These are phyloP conservation scores for Candida golubevii DNA, from an alignment of 805 yeast genomes.

Conservation along the genomic window DNA sequence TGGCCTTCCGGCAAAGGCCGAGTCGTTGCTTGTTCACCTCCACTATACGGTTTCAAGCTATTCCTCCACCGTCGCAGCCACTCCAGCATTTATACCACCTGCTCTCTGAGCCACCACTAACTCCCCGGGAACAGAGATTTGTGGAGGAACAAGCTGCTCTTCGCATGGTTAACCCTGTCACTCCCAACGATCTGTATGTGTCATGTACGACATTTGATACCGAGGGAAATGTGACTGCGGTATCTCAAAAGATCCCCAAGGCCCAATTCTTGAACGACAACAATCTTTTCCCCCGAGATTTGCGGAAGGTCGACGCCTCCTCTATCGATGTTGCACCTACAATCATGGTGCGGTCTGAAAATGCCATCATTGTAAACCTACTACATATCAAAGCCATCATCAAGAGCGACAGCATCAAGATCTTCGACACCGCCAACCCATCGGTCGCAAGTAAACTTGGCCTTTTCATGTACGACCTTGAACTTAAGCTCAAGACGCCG, in stretches of 20 bases:
- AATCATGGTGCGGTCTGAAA: conserved; percentile 68
- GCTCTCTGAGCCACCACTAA: conserved; percentile 6
- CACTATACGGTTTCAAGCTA: neutral
- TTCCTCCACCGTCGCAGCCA: neutral
- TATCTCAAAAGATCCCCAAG: conserved; percentile 70
- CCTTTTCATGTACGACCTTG: conserved; percentile 79
- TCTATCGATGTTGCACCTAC: conserved; percentile 83
- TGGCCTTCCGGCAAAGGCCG: neutral
- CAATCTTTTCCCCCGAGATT: conserved; percentile 77
- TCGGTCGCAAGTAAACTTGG: conserved; percentile 70
- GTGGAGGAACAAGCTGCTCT: conserved; percentile 3
- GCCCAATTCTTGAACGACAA: conserved; percentile 66
- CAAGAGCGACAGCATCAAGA: conserved; percentile 71
- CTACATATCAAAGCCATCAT: conserved; percentile 86
- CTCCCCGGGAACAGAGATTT: conserved; percentile 1
- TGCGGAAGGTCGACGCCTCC: conserved; percentile 75
- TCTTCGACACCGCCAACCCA: conserved; percentile 73
- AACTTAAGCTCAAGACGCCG: conserved; percentile 53
- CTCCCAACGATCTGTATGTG: conserved; percentile 50
- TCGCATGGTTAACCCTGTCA: conserved; percentile 34
- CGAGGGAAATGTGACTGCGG: conserved; percentile 63
- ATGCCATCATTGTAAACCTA: conserved; percentile 75
- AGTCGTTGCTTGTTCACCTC: neutral
- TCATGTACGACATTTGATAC: conserved; percentile 79
- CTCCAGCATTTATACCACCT: conserved; percentile 7